Base-by-base conservation (phyloP, 176 grass and related monocot genomes). In the Puccinellia tenuiflora region DNA sequence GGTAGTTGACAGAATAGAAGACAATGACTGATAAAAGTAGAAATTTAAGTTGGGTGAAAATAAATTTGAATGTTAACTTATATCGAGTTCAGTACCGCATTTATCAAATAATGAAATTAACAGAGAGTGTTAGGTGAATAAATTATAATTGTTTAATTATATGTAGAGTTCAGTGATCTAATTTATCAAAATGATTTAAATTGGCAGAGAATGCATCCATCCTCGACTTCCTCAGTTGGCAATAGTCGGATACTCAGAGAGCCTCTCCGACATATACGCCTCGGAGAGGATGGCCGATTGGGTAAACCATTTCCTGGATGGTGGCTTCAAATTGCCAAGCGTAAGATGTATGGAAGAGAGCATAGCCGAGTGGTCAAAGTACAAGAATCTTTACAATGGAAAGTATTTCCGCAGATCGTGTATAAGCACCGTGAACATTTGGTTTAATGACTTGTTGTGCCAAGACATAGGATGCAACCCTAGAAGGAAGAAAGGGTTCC, bases 171-270 rank as follows among this genome's bases (percentile, higher is more conserved):
- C 46, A 57, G n/a, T 14, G 15, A 86, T 79, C 43, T 73, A 37
- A 55, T 62, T 85, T 68, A 75, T 72, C 28, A 54, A 85, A 72
- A 6, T 73, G 18, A 20, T 64, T 60, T 25, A 37, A 65, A 78
- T 53, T 77, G n/a, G 56, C 81, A 90, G 90, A 79, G 90, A 92
- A 86, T 96, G 89, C 62, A 93, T 98, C 33, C 89, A 98, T 81
- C 89, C 96, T 21, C 57, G 89, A 64, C 92, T 92, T 65, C 91
- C 91, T 14, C 93, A 94, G 66, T 59, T 95, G 76, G 96, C 87
- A n/a, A 90, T 98, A 55, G 31, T 98, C 0, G 93, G 96, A 52
- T 98, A 93, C 35, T 85, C 96, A 4, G 91, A 93, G 81, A 95
- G 92, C 78, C 85, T 96, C 46, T 78, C 85, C 8, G 76, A 93